A percentile compares a stretch with the other conserved stretches of the same genome.
Evolutionary conservation across 371 early-diverging fungal species (phyloP).

Genomic region (Coemansia sp.): DNA sequence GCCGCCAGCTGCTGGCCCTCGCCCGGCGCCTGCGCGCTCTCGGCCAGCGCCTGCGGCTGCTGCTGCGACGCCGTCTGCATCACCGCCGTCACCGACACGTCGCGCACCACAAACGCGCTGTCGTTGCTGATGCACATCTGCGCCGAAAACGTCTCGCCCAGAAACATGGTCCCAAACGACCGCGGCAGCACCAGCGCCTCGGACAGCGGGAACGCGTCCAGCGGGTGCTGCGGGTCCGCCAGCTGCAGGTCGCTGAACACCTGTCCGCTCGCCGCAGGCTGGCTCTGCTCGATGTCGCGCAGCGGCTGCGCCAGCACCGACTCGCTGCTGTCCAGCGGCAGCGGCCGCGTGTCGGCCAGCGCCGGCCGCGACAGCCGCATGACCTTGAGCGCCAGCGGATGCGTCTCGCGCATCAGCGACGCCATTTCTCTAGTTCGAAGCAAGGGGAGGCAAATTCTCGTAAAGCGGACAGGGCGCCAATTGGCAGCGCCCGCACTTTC

Average conservation of each 20-base stretch:
- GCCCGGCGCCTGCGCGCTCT: constrained; percentile 3
- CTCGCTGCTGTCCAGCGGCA: constrained; percentile 29
- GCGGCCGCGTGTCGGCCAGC: constrained; percentile 57
- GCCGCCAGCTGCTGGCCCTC: constrained; percentile 48
- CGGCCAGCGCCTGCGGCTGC: constrained; percentile 18
- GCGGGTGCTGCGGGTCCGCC: constrained; percentile 8
- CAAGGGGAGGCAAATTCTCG: not conserved
- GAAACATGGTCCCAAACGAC: constrained; percentile 88
- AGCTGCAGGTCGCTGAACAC: constrained; percentile 18
- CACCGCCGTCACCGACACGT: constrained; percentile 77
- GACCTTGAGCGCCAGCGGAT: constrained; percentile 83
- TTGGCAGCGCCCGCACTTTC: no score
- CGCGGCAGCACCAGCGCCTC: constrained; percentile 68
- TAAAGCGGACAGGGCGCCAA: no score
- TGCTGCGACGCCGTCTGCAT: constrained; percentile 75
- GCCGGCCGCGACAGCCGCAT: constrained; percentile 88
- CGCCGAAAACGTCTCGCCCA: constrained; percentile 92
- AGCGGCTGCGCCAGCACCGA: constrained; percentile 29
- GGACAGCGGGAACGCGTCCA: constrained; percentile 47
- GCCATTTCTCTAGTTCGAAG: constrained; percentile 17
- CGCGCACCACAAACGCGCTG: constrained; percentile 56
- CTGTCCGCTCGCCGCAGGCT: constrained; percentile 34
- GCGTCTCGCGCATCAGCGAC: constrained; percentile 54
- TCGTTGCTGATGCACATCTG: constrained; percentile 90
- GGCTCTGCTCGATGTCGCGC: constrained; percentile 29